These are phyloP conservation scores for Hirsutella thompsonii DNA, from an alignment of 2,329 filamentous ascomycete genomes.

Conservation along the genomic window DNA sequence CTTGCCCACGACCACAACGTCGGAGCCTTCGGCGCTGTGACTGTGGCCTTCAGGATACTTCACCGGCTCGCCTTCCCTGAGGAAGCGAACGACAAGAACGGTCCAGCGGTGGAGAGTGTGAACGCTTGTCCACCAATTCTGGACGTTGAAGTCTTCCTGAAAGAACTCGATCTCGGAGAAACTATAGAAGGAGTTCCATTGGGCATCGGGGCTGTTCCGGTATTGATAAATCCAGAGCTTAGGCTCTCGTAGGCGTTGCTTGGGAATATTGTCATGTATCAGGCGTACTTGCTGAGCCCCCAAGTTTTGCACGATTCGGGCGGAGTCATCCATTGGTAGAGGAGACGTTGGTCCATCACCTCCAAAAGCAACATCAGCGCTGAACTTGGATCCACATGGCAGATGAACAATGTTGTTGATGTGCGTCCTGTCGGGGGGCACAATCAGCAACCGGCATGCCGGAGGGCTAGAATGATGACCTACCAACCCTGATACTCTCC, in stretches of 20 bases:
- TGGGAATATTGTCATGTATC: slow-evolving; percentile 31
- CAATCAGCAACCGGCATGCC: no score
- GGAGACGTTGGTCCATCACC: slow-evolving; percentile 47
- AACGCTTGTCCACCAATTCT: slow-evolving; percentile 4
- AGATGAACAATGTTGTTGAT: slow-evolving; percentile 47
- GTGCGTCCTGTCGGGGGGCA: slow-evolving; percentile 28
- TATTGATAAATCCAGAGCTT: slow-evolving; percentile 54
- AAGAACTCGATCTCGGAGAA: slow-evolving; percentile 53
- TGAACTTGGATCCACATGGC: slow-evolving; percentile 30
- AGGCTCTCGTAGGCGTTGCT: slow-evolving; percentile 23
- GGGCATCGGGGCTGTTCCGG: slow-evolving; percentile 23
- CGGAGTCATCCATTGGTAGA: slow-evolving; percentile 33
- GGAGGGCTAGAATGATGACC: slow-evolving; percentile 1
- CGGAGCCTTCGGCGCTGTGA: background rate
- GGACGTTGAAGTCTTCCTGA: slow-evolving; percentile 7
- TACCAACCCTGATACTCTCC: slow-evolving; percentile 36
- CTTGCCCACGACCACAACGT: slow-evolving; percentile 7
- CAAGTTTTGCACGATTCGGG: slow-evolving; percentile 30
- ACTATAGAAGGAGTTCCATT: slow-evolving; percentile 51
- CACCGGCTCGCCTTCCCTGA: background rate
- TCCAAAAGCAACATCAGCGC: slow-evolving; percentile 53
- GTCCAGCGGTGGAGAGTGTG: slow-evolving; percentile 2
- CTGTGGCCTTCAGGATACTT: background rate
- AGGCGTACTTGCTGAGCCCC: slow-evolving; percentile 43
- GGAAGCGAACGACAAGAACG: slow-evolving; percentile 1